Conservation (phyloP, 176 grass and related monocot species). For the Puccinellia tenuiflora region DNA sequence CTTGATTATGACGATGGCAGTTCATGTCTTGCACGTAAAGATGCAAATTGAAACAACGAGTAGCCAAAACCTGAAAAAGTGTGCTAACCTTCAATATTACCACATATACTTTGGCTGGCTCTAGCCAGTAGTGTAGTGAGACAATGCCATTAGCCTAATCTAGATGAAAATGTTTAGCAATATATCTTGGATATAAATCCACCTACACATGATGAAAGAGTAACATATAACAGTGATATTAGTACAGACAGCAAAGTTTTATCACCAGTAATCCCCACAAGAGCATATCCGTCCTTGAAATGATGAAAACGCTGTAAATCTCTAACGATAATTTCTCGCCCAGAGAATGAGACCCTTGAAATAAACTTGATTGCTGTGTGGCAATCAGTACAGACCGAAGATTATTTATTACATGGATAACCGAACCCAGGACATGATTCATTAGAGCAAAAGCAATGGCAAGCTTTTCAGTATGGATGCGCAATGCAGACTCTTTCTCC, state of each 20-base stretch:
- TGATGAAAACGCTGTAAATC: conserved; percentile 80
- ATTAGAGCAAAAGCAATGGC: conserved; percentile 87
- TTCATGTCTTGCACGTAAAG: too few species aligned
- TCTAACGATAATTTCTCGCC: conserved; percentile 68
- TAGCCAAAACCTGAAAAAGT: too few species aligned
- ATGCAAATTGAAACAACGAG: too few species aligned
- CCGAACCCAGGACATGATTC: conserved; percentile 52
- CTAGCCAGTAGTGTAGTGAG: neutral
- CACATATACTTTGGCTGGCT: neutral
- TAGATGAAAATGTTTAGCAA: neutral
- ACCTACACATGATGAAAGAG: neutral
- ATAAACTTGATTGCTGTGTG: conserved; percentile 78
- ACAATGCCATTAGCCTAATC: neutral
- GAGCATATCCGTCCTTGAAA: conserved; percentile 84
- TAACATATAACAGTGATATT: neutral
- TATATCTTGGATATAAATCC: conserved; percentile 8
- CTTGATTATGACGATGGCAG: too few species aligned
- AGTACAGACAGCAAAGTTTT: neutral
- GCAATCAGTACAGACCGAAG: conserved; percentile 84
- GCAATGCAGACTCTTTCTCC: conserved; percentile 69
- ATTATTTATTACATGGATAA: conserved; percentile 88
- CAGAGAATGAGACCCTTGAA: conserved; percentile 49
- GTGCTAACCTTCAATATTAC: too few species aligned
- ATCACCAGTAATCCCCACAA: conserved; percentile 84
- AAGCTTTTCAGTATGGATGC: conserved; percentile 86